A percentile compares a stretch with the other conserved stretches of the same genome.
phyloP scores from a whole-genome alignment of 768 basidiomycete genomes.

The Panellus pusillus region DNA sequence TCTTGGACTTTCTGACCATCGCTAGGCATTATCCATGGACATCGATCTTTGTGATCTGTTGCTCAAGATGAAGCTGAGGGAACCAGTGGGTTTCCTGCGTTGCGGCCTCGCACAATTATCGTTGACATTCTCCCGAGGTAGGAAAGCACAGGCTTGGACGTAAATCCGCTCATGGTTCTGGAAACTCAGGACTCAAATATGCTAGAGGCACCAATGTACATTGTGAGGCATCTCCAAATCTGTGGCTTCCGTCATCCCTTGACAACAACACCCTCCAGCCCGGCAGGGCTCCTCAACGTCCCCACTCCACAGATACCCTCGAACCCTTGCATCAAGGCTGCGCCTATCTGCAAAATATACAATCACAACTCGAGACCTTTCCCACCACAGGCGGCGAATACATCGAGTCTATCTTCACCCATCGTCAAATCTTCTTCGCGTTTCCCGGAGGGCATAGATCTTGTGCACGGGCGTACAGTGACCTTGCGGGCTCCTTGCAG shows the following conservation, averaged over 20 bases:
- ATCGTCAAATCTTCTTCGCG: constrained; percentile 66
- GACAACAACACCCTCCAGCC: constrained; percentile 31
- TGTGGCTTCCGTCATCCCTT: background rate
- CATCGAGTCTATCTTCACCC: constrained; percentile 75
- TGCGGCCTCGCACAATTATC: background rate
- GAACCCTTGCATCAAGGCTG: constrained; percentile 46
- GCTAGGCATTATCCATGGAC: constrained; percentile 26
- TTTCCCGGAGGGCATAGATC: constrained; percentile 62
- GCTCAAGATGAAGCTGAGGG: constrained; percentile 49
- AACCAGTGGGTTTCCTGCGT: constrained; percentile 31
- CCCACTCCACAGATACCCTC: constrained; percentile 43
- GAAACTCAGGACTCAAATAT: constrained; percentile 44
- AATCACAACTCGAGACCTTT: constrained; percentile 52
- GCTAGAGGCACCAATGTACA: constrained; percentile 46
- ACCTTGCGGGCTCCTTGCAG: constrained; percentile 66
- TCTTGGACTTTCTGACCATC: background rate
- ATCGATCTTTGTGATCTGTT: constrained; percentile 56
- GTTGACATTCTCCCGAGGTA: constrained; percentile 42
- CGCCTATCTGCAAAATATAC: constrained; percentile 61
- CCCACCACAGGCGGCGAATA: constrained; percentile 71
- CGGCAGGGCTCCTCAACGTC: constrained; percentile 43
- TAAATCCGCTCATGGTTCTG: constrained; percentile 17
- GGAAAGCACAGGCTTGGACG: constrained; percentile 32
- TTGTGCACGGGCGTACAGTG: constrained; percentile 65
- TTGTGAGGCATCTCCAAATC: background rate